Conservation (phyloP, 768 basidiomycete species). For the Boletales sp. region DNA sequence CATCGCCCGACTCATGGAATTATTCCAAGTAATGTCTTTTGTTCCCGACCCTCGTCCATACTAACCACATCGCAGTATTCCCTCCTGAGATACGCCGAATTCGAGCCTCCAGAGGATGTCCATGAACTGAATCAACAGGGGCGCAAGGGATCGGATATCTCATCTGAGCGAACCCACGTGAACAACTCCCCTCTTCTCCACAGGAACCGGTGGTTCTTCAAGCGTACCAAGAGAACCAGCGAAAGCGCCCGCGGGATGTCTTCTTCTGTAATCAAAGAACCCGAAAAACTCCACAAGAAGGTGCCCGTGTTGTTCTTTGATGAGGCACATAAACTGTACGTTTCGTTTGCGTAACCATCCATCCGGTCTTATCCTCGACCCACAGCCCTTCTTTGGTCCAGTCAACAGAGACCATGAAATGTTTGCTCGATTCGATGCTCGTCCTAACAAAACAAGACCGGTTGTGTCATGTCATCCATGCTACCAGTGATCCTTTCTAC, state of each 20-base stretch:
- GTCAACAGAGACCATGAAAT: constrained; percentile 79
- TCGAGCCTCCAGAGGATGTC: constrained; percentile 41
- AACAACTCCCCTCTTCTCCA: constrained; percentile 30
- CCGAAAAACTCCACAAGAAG: constrained; percentile 51
- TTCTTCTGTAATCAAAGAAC: constrained; percentile 28
- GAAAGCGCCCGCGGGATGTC: constrained; percentile 31
- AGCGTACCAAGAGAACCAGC: constrained; percentile 22
- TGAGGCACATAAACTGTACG: constrained; percentile 80
- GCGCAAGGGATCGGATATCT: constrained; percentile 30
- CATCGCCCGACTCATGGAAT: constrained; percentile 77
- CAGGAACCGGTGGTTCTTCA: constrained; percentile 28
- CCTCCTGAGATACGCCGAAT: constrained; percentile 70
- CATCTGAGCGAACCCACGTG: constrained; percentile 44
- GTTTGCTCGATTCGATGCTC: constrained; percentile 79
- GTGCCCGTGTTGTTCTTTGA: constrained; percentile 82
- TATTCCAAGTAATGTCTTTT: constrained; percentile 58
- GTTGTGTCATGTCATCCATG: constrained; percentile 79
- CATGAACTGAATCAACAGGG: constrained; percentile 18
- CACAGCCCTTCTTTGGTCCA: constrained; percentile 69
- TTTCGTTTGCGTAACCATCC: background rate
- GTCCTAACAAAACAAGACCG: constrained; percentile 86
- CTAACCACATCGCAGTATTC: constrained; percentile 44
- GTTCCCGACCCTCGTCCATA: background rate
- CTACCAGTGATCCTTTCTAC: constrained; percentile 82
- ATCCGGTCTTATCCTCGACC: constrained; percentile 1